phyloP scores from a whole-genome alignment of 441 rosid species.

The Rhodomyrtus psidioides region DNA sequence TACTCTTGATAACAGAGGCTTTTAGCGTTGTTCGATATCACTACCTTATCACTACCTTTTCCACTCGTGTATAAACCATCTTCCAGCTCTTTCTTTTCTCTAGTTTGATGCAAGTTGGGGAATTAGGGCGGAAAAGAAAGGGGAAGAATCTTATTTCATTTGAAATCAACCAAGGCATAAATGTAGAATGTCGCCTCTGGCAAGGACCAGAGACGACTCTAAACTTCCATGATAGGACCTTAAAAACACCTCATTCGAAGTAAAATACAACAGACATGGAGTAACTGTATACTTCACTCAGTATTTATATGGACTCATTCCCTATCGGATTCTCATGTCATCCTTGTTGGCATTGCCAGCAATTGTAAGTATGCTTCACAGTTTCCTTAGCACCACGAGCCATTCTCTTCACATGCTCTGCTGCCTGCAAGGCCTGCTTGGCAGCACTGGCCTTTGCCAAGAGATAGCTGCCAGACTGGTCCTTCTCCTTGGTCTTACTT shows the following conservation, averaged over 20 bases:
- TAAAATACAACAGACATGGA: not conserved
- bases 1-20: not conserved
- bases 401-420: slow-evolving; percentile 46
- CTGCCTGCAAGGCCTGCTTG: slow-evolving; percentile 17
- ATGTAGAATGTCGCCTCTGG: not conserved
- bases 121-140: not conserved
- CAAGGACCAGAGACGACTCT: not conserved
- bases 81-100: not conserved
- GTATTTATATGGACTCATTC: not conserved
- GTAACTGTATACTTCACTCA: not conserved
- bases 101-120: not conserved
- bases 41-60: not conserved
- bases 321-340: not conserved
- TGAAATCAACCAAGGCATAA: not conserved
- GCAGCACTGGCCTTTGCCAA: not conserved
- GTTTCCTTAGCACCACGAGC: slow-evolving; percentile 55
- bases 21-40: not conserved
- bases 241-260: not conserved
- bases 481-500: not conserved
- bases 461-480: not conserved
- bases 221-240: not conserved
- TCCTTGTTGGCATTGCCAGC: slow-evolving; percentile 1
- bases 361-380: slow-evolving; percentile 52
- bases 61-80: not conserved
- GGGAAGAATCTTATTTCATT: not conserved